Percentiles rank a stretch among this genome's conserved stretches.
These are phyloP conservation scores for Setaria italica DNA, from an alignment of 202 grass and related monocot genomes.

Conservation along the genomic window DNA sequence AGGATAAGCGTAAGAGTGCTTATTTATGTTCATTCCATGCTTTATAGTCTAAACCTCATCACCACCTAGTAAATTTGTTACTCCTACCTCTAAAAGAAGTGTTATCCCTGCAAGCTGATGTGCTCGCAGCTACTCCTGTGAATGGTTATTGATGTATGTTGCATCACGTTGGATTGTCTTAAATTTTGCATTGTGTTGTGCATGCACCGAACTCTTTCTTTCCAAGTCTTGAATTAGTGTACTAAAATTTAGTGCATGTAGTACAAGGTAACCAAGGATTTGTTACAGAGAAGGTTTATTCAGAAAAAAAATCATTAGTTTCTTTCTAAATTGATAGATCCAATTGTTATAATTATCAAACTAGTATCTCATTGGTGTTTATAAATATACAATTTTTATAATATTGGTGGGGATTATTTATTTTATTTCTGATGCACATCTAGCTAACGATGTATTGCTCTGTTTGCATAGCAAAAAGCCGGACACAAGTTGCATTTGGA, in stretches of 20 bases:
- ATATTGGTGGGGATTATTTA: background rate
- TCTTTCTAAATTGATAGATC: slow-evolving; percentile 16
- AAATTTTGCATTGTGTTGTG: background rate
- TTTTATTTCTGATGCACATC: slow-evolving; percentile 26
- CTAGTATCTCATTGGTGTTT: background rate
- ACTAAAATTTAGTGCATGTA: background rate
- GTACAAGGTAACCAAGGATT: slow-evolving; percentile 4
- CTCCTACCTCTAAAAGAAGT: background rate
- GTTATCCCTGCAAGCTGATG: background rate
- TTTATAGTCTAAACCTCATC: slow-evolving; percentile 16
- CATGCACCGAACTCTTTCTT: background rate
- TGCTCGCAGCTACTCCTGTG: slow-evolving; percentile 1
- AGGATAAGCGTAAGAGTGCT: slow-evolving; percentile 58
- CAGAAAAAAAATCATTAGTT: background rate
- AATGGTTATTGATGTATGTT: background rate
- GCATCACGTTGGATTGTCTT: background rate
- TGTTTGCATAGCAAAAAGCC: slow-evolving; percentile 16
- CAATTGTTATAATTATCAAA: background rate
- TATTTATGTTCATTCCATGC: background rate
- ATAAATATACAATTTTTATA: background rate
- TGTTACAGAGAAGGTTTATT: background rate
- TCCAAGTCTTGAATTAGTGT: background rate
- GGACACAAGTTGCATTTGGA: slow-evolving; percentile 66
- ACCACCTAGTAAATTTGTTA: background rate
- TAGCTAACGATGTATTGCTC: slow-evolving; percentile 23